Evolutionary conservation across 768 basidiomycete genomes (phyloP).

Genomic region (Lentinula sp.): DNA sequence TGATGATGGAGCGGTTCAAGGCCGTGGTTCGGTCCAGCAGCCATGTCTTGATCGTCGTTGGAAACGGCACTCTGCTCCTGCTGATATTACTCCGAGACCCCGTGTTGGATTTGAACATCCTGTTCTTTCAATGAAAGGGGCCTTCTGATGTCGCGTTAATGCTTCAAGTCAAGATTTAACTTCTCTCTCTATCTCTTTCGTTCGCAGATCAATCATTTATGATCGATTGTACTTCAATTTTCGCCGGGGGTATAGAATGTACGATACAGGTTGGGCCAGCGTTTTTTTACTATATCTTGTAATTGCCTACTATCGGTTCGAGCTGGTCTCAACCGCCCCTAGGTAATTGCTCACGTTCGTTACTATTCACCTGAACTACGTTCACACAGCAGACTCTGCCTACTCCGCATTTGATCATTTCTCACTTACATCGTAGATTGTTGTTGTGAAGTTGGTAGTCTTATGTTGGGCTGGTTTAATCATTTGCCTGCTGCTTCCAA

Average conservation of each 20-base stretch:
- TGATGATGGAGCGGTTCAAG: conserved; percentile 18
- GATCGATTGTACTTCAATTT: conserved; percentile 15
- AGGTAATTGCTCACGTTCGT: conserved; percentile 2
- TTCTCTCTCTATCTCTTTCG: conserved; percentile 30
- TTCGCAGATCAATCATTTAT: conserved; percentile 22
- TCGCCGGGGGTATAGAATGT: conserved; percentile 1
- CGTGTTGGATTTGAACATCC: conserved; percentile 56
- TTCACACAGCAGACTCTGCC: background rate
- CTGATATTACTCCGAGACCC: conserved; percentile 43
- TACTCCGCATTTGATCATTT: background rate
- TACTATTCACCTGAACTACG: background rate
- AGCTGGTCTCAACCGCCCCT: background rate
- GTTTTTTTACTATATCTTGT: background rate
- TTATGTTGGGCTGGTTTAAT: background rate
- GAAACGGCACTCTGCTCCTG: conserved; percentile 59
- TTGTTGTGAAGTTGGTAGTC: background rate
- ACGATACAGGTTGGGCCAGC: conserved; percentile 6
- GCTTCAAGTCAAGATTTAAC: conserved; percentile 23
- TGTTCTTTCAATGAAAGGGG: conserved; percentile 50
- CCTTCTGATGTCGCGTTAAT: conserved; percentile 35
- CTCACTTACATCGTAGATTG: background rate
- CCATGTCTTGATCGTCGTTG: conserved; percentile 27
- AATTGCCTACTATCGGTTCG: background rate
- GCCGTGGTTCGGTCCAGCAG: conserved; percentile 12
- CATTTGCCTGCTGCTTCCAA: background rate